Evolutionary conservation across 371 early-diverging fungal genomes (phyloP), one percentile per base, ranked within the genome.

Genomic region (Nosema bombycis): DNA sequence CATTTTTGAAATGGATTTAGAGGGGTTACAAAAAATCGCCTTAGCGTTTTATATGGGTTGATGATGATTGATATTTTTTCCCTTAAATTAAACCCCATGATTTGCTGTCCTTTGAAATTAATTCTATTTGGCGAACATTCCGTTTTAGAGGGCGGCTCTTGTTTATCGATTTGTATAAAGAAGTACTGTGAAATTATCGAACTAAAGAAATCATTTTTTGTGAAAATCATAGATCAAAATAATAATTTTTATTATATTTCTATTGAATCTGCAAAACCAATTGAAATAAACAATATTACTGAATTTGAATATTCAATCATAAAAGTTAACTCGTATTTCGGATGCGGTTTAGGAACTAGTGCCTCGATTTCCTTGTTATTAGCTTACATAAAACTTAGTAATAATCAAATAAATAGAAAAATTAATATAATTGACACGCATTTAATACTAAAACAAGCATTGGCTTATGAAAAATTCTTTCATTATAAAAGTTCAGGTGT

Each of bases 81-180:
- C n/a, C n/a, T n/a, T n/a, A n/a, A n/a, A n/a, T n/a, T n/a, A n/a
- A n/a, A n/a, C n/a, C n/a, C n/a, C n/a, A n/a, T n/a, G n/a, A n/a
- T n/a, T n/a, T n/a, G n/a, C n/a, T 58, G 64, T 63, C 73, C 73
- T 23, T 36, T 73, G 23, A 79, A 79, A 65, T 28, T 79, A 29
- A 79, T 79, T 70, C 36, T 79, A 26, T 79, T 79, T 64, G 79
- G 79, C 36, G 79, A 79, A 58, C 70, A 79, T 69, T 18, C 64
- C n/a, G 79, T 79, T 3, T 54, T 79, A 28, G 34, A 66, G 0
- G 79, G 79, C 21, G 56, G 33, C n/a, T 62, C 56, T 57, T 79
- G 79, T 72, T 33, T 79, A 1, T 37, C 74, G 18, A 14, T 72
- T 37, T 55, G 69, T n/a, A 67, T 79, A 62, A 71, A 75, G 10